Base-by-base conservation (phyloP, 441 rosid genomes). In the Gossypium trilobum region DNA sequence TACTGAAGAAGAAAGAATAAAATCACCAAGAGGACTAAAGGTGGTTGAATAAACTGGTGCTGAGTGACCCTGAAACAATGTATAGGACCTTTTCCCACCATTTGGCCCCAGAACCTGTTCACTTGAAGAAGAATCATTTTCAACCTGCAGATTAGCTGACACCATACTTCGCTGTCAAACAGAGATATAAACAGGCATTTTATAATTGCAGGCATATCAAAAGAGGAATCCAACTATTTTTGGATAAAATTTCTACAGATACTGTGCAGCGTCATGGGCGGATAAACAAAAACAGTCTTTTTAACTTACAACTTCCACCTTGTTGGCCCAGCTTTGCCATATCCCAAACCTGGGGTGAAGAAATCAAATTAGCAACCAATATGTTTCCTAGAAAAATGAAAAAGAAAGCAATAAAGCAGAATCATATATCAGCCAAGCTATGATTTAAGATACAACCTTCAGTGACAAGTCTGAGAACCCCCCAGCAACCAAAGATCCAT, bases 391-490 rank as follows among this genome's bases (percentile, higher is more conserved):
- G 11, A 42, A 20, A 22, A 13, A 33, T 33, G 14, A 11, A 65
- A 42, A 65, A 81, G 80, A 20, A 62, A 52, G 56, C 9, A 62
- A 57, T 74, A 74, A 57, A 74, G 74, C 29, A 72, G 60, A 79
- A 36, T 73, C 73, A 14, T 27, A 20, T 20, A 39, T 16, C 57
- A 42, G 29, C 46, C 27, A 67, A 67, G 54, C 14, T 14, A 44
- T 44, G 42, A 29, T 69, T 71, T 19, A 52, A 60, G 13, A 68
- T 57, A 74, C 71, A 69, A 87, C 99, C 98, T 95, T 95, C 72
- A 91, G 76, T 33, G 98, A 93, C 69, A 98, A 95, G 83, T 93
- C 98, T 70, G 99, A 89, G 86, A 93, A 95, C 46, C 99, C 99
- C 79, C 92, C 93, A 74, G 90, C 94, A 73, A 95, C 94, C 87